phyloP scores from a whole-genome alignment of 179 eudicot genomes.

The Amaranthus tricolor region DNA sequence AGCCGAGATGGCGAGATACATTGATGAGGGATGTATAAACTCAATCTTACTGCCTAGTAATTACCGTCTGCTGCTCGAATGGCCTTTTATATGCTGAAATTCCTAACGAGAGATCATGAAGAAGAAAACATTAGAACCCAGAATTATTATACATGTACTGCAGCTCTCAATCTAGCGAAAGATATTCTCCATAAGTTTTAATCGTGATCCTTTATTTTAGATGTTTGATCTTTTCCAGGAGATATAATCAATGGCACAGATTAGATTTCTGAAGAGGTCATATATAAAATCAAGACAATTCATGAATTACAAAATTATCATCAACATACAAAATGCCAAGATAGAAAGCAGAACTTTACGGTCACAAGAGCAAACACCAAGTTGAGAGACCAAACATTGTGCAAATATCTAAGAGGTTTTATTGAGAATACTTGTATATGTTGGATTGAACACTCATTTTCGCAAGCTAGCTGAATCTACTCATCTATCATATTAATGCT shows the following conservation, averaged over 20 bases:
- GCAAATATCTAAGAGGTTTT: background rate
- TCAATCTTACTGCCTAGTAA: slow-evolving; percentile 26
- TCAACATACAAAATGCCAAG: too few relatives aligned
- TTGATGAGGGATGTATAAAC: slow-evolving; percentile 29
- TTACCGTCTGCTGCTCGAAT: slow-evolving; percentile 32
- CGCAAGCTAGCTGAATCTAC: too few relatives aligned
- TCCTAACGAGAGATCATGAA: slow-evolving; percentile 38
- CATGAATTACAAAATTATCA: too few relatives aligned
- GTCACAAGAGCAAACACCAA: background rate
- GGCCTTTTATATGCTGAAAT: slow-evolving; percentile 57
- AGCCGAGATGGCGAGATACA: slow-evolving; percentile 39
- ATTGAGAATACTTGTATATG: too few relatives aligned
- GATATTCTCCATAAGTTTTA: too few relatives aligned
- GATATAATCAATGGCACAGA: too few relatives aligned
- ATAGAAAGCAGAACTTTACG: background rate
- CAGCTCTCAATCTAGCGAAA: background rate
- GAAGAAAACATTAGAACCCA: background rate
- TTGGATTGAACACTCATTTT: too few relatives aligned
- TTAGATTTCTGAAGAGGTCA: too few relatives aligned
- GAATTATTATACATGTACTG: background rate
- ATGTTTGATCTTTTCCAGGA: too few relatives aligned
- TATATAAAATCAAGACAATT: too few relatives aligned
- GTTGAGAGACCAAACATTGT: background rate
- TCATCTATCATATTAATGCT: too few relatives aligned
- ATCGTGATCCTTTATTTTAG: too few relatives aligned